phyloP scores from a whole-genome alignment of 441 rosid genomes.

The Pelargonium citronellum region DNA sequence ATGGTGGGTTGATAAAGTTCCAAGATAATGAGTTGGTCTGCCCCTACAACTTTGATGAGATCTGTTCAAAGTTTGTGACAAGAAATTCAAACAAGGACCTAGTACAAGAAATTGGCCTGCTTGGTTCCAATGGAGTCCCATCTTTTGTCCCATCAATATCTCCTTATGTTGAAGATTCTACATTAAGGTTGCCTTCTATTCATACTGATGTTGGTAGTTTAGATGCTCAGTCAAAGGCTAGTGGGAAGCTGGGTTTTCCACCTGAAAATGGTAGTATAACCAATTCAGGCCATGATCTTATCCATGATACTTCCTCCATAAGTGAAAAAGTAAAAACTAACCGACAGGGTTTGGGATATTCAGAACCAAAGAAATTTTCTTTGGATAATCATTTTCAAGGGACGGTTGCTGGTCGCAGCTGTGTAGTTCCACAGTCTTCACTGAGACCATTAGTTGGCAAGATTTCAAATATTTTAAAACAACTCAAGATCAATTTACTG shows the following conservation, averaged over 20 bases:
- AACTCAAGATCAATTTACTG: conserved; percentile 71
- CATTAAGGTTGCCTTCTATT: conserved; percentile 31
- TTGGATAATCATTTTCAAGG: conserved; percentile 24
- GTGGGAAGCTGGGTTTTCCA: conserved; percentile 21
- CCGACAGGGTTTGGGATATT: conserved; percentile 29
- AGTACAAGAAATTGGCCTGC: conserved; percentile 80
- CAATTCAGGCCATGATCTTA: conserved; percentile 28
- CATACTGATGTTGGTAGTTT: conserved; percentile 26
- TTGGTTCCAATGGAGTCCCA: conserved; percentile 70
- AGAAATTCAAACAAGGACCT: conserved; percentile 76
- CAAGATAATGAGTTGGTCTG: conserved; percentile 47
- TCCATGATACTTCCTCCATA: conserved; percentile 30
- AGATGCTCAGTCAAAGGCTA: conserved; percentile 31
- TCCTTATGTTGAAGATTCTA: conserved; percentile 48
- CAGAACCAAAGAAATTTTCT: conserved; percentile 39
- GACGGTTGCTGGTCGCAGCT: conserved; percentile 33
- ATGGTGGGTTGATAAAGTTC: conserved; percentile 48
- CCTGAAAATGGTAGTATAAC: conserved; percentile 30
- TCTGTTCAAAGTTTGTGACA: conserved; percentile 72
- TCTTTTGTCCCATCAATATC: conserved; percentile 49
- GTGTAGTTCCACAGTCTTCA: conserved; percentile 73
- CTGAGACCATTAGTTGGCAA: conserved; percentile 65
- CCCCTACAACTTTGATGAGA: conserved; percentile 65
- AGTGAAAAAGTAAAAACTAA: conserved; percentile 26
- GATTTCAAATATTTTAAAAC: conserved; percentile 41